phyloP scores from a whole-genome alignment of 805 yeast species.

The Spathaspora passalidarum region DNA sequence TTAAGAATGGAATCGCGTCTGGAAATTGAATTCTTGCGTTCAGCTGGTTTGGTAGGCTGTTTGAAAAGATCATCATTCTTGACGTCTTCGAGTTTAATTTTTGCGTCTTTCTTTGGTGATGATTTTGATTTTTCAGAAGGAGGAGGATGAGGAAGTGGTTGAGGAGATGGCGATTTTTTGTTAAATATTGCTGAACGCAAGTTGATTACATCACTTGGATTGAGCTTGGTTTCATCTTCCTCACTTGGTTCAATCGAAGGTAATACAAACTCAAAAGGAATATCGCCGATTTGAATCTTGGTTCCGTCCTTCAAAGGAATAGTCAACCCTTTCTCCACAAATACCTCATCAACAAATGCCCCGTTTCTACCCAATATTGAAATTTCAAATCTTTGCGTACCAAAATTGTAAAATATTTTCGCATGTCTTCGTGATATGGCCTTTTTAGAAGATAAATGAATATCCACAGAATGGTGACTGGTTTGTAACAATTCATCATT shows the following conservation, averaged over 20 bases:
- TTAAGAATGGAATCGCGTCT: constrained; percentile 13
- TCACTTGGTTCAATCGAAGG: constrained; percentile 59
- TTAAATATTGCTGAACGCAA: constrained; percentile 47
- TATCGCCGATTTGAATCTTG: constrained; percentile 89
- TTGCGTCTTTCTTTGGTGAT: neutral
- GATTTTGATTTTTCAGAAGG: neutral
- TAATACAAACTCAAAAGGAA: constrained; percentile 80
- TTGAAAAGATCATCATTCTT: neutral
- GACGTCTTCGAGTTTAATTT: neutral
- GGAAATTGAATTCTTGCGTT: constrained; percentile 5
- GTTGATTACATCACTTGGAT: constrained; percentile 62
- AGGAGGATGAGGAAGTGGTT: neutral
- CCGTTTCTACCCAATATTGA: constrained; percentile 94
- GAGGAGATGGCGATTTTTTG: constrained; percentile 14
- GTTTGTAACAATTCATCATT: constrained; percentile 49
- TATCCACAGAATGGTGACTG: constrained; percentile 78
- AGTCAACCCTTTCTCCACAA: constrained; percentile 87
- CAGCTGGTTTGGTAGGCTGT: neutral
- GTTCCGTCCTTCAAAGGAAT: constrained; percentile 81
- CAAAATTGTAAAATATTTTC: constrained; percentile 92
- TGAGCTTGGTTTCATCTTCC: constrained; percentile 34
- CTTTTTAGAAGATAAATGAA: constrained; percentile 87
- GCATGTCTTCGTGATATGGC: constrained; percentile 95
- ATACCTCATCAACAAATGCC: constrained; percentile 89
- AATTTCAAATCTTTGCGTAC: constrained; percentile 89